phyloP scores from a whole-genome alignment of 2,329 filamentous ascomycete species.

The Ascochyta fabae region DNA sequence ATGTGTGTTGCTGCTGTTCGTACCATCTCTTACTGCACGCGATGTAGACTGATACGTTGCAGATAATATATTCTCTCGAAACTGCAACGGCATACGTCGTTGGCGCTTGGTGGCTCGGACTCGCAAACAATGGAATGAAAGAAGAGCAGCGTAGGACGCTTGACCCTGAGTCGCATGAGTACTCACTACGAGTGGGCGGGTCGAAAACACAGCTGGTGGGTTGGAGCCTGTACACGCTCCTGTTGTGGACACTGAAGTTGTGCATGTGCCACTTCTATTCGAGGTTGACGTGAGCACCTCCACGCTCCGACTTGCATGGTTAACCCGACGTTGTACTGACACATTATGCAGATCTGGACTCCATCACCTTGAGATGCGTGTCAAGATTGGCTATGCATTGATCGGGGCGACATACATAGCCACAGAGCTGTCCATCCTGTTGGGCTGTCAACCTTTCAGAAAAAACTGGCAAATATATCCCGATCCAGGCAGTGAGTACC shows the following conservation, averaged over 20 bases:
- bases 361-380: conserved; percentile 16
- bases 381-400: conserved; percentile 59
- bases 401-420: conserved; percentile 59
- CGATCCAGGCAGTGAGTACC: conserved; percentile 60
- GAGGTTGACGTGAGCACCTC: conserved; percentile 48
- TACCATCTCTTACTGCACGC: conserved; percentile 21
- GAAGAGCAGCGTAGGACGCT: conserved; percentile 55
- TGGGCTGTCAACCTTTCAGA: conserved; percentile 60
- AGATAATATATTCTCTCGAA: conserved; percentile 61
- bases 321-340: conserved; percentile 6
- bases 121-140: conserved; percentile 51
- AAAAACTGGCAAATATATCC: conserved; percentile 67
- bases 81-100: conserved; percentile 59
- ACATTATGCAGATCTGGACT: conserved; percentile 11
- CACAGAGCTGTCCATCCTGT: conserved; percentile 58
- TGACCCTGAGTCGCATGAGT: conserved; percentile 55
- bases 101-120: conserved; percentile 57
- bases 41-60: conserved; percentile 3
- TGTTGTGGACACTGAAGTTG: conserved; percentile 62
- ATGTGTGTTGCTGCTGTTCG: conserved; percentile 61
- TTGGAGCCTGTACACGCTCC: conserved; percentile 61
- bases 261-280: conserved; percentile 65
- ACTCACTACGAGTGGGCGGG: conserved; percentile 57
- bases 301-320: not conserved
- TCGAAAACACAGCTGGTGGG: conserved; percentile 61